A percentile compares a stretch with the other conserved stretches of the same genome.
phyloP scores from a whole-genome alignment of 108 stramenopile genomes.

The Aurantiochytrium sp. region DNA sequence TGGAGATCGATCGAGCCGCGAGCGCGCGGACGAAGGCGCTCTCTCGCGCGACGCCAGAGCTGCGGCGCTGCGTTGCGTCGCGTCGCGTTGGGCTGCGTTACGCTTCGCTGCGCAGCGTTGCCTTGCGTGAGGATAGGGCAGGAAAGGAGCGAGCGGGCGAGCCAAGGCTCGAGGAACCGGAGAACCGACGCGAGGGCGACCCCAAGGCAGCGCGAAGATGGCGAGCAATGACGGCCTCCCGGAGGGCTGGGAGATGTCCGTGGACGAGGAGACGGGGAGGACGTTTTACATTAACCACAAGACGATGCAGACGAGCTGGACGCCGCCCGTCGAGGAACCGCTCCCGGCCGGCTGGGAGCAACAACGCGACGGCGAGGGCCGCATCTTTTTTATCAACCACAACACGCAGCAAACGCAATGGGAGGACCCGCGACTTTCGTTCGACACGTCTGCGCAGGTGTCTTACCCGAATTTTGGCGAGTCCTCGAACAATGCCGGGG shows the following conservation, averaged over 20 bases:
- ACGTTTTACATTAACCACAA: slow-evolving; percentile 15
- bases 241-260: slow-evolving; percentile 5
- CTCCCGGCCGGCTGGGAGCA: slow-evolving; percentile 21
- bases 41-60: no score
- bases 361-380: background rate
- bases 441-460: background rate
- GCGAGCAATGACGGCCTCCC: background rate
- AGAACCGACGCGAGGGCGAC: no score
- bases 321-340: background rate
- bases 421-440: background rate
- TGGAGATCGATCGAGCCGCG: no score
- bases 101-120: no score
- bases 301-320: slow-evolving; percentile 19
- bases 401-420: background rate
- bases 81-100: no score
- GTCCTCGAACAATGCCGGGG: no score
- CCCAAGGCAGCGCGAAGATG: background rate
- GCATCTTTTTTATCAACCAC: slow-evolving; percentile 16
- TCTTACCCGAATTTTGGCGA: background rate
- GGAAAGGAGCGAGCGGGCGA: no score
- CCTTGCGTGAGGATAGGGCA: no score
- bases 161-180: no score
- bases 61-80: no score
- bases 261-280: background rate
- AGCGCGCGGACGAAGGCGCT: no score